phyloP scores from a whole-genome alignment of 306 rosid species.

The Quercus ilex region DNA sequence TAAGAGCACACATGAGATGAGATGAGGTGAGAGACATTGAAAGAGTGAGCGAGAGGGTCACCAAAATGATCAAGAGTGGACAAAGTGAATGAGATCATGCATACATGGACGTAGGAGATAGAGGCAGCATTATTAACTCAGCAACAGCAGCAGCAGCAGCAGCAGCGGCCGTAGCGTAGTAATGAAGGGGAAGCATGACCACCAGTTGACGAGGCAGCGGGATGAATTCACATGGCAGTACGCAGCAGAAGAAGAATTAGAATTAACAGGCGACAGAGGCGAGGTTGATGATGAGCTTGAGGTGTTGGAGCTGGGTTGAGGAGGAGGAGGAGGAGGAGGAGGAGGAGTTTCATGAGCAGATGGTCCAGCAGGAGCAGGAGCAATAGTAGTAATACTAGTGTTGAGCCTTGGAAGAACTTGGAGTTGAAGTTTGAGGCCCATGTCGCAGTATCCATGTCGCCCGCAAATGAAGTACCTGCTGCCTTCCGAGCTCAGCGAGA shows the following conservation, averaged over 20 bases:
- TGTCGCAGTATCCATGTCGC: conserved; percentile 51
- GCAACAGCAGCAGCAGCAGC: neutral
- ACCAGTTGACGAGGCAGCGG: neutral
- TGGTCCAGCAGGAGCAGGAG: neutral
- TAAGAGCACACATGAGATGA: too few species aligned
- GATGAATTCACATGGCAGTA: neutral
- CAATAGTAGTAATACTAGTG: neutral
- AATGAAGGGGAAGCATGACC: conserved; percentile 7
- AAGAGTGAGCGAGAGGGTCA: too few species aligned
- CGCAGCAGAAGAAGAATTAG: conserved; percentile 24
- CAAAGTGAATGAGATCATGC: too few species aligned
- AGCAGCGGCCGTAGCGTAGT: neutral
- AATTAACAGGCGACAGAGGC: neutral
- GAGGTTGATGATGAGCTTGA: neutral
- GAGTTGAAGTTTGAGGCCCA: conserved; percentile 67
- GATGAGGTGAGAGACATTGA: too few species aligned
- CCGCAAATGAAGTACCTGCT: conserved; percentile 73
- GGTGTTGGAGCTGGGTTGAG: too few species aligned
- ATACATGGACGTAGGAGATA: too few species aligned
- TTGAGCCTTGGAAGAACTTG: conserved; percentile 39
- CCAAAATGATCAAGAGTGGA: too few species aligned
- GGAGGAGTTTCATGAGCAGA: neutral
- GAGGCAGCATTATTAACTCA: too few species aligned
- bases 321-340: neutral
- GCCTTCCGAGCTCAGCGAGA: conserved; percentile 42